phyloP scores from a whole-genome alignment of 306 rosid species.

The Acacia melanoxylon region DNA sequence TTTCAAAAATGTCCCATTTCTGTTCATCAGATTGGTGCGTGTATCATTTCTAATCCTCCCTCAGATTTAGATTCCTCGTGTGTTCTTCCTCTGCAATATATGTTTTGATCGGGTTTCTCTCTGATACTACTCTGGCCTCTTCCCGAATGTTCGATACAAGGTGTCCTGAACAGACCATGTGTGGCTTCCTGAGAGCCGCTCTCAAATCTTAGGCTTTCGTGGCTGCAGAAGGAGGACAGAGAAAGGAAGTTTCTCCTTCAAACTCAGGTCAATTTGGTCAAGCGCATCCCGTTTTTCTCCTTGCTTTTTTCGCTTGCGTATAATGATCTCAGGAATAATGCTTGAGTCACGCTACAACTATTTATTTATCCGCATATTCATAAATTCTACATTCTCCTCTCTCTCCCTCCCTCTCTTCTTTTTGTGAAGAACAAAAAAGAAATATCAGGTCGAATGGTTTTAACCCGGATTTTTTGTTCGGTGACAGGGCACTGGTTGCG shows the following conservation, averaged over 20 bases:
- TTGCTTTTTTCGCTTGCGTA: neutral
- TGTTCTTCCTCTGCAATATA: neutral
- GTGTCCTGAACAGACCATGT: conserved; percentile 29
- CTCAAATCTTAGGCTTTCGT: conserved; percentile 33
- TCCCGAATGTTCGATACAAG: conserved; percentile 37
- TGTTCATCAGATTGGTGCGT: conserved; percentile 40
- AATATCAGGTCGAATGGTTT: conserved; percentile 31
- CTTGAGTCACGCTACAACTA: neutral
- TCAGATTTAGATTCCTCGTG: conserved; percentile 33
- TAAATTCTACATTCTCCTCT: neutral
- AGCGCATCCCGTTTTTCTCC: neutral
- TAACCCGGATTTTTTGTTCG: conserved; percentile 12
- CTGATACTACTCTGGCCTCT: neutral
- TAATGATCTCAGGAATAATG: conserved; percentile 13
- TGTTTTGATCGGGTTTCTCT: neutral
- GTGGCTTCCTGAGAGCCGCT: conserved; percentile 32
- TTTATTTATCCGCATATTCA: neutral
- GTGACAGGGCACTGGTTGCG: conserved; percentile 40
- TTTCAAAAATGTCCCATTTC: conserved; percentile 35
- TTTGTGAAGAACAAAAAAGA: neutral
- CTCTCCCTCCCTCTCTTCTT: neutral
- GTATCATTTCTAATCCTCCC: conserved; percentile 11
- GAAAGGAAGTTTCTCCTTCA: conserved; percentile 41
- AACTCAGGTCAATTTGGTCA: conserved; percentile 45
- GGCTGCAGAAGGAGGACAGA: conserved; percentile 33